These are phyloP conservation scores for Linnemannia schmuckeri DNA, from an alignment of 192 early-diverging fungal species.

Conservation along the genomic window DNA sequence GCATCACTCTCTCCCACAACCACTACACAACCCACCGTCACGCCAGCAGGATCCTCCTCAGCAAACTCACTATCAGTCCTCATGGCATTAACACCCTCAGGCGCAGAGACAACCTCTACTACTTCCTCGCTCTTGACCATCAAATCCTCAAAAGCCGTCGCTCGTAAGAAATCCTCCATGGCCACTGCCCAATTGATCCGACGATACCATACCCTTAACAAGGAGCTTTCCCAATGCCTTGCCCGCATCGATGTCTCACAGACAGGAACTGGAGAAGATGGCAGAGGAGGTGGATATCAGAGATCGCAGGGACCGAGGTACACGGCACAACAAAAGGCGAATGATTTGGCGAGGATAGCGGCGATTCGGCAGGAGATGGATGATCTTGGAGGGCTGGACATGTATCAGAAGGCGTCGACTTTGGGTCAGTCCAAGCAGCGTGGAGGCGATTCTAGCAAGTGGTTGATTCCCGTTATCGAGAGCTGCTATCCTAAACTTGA, in stretches of 20 bases:
- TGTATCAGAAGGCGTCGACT: constrained; percentile 88
- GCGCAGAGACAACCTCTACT: constrained; percentile 39
- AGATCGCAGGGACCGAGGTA: not conserved
- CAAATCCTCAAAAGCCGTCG: constrained; percentile 39
- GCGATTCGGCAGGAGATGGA: constrained; percentile 67
- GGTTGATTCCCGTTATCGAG: constrained; percentile 77
- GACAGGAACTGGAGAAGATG: constrained; percentile 4
- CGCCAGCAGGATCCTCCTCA: not conserved
- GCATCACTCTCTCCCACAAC: not conserved
- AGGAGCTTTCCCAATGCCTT: constrained; percentile 72
- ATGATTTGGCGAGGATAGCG: constrained; percentile 41
- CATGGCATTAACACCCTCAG: constrained; percentile 34
- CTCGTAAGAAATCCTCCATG: constrained; percentile 66
- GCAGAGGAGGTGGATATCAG: constrained; percentile 17
- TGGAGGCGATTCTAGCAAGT: constrained; percentile 86
- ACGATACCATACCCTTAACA: constrained; percentile 85
- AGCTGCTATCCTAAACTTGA: constrained; percentile 34
- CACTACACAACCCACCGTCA: not conserved
- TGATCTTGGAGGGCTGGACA: constrained; percentile 86
- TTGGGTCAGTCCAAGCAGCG: constrained; percentile 85
- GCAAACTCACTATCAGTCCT: constrained; percentile 28
- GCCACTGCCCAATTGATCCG: constrained; percentile 80
- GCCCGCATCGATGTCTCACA: constrained; percentile 14
- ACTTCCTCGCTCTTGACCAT: constrained; percentile 42
- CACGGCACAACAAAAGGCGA: constrained; percentile 9